Base-by-base conservation (phyloP, 2,329 filamentous ascomycete genomes). In the Cladophialophora carrionii region DNA sequence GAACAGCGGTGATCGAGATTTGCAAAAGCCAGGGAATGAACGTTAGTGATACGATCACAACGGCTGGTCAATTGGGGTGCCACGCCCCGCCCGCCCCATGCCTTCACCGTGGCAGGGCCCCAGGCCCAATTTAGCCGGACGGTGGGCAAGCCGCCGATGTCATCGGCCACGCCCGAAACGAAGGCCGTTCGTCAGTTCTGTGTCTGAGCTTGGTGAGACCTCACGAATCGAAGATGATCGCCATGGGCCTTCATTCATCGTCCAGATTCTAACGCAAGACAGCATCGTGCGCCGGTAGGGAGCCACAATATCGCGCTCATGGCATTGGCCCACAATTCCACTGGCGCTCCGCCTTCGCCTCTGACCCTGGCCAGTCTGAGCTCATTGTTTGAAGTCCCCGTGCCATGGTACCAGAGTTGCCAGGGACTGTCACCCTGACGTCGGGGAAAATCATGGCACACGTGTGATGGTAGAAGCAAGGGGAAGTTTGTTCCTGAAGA, bases 141-240 rank as follows among this genome's bases (percentile, higher is more conserved):
- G 48, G 20, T 51, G 37, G 48, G 29, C 61, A 63, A 57, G 61
- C 61, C 61, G 57, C 61, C 61, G 53, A 57, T 63, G 61, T 63
- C 61, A 63, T 63, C 12, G 58, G 14, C 32, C 54, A 26, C 6
- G 20, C 32, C 54, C 8, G 20, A 14, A 26, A 29, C 26, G 22
- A 52, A 52, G 48, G 26, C 52, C 34, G 24, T 54, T 54, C 29
- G 17, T 60, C 60, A 43, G 52, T 53, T 22, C 26, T 29, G n/a
- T 62, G 49, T 54, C 29, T 46, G 48, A 60, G 46, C 48, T 34
- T n/a, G 60, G 56, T 63, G 61, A 66, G 57, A 63, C 64, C 51
- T 65, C 53, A 48, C 49, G 56, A 60, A 63, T 60, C 56, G 60
- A 54, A 61, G 60, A 61, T 57, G 37, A 60, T 60, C 56, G 37